A percentile compares a stretch with the other conserved stretches of the same genome.
Conservation (phyloP, 2,329 filamentous ascomycete genomes). For the Metarhizium guizhouense region DNA sequence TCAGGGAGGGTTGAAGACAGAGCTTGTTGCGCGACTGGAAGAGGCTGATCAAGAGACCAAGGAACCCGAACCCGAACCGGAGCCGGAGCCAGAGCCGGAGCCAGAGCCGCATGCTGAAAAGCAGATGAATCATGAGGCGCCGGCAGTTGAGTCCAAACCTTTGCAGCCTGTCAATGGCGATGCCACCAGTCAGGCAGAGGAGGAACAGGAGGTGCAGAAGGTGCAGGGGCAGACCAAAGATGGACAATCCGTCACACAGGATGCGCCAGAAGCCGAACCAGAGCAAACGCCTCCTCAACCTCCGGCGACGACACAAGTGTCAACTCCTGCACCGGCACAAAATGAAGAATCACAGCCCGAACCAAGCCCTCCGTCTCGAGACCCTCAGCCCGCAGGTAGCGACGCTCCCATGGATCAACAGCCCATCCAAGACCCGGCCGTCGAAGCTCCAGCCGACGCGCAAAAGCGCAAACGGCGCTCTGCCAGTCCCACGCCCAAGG, state of each 20-base stretch:
- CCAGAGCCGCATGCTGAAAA: not conserved
- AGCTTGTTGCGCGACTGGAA: conserved; percentile 57
- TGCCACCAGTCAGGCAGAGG: not conserved
- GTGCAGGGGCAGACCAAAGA: not conserved
- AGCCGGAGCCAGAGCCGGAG: not conserved
- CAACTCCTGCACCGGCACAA: not conserved
- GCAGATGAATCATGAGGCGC: not conserved
- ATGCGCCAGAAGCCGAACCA: not conserved
- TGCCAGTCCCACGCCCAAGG: conserved; percentile 47
- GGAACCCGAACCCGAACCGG: not conserved
- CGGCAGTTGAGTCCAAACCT: not conserved
- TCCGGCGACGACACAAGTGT: not conserved
- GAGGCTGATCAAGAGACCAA: conserved; percentile 11
- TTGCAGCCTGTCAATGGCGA: not conserved
- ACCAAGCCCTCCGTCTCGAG: not conserved
- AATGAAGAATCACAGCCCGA: not conserved
- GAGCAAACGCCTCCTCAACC: not conserved
- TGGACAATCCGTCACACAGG: not conserved
- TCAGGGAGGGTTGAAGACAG: conserved; percentile 61
- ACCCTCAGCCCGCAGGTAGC: conserved; percentile 3
- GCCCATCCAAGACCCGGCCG: not conserved
- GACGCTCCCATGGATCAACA: not conserved
- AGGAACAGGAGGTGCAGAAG: too few relatives aligned
- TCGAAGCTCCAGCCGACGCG: conserved; percentile 27
- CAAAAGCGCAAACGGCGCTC: conserved; percentile 62